phyloP scores from a whole-genome alignment of 768 basidiomycete species.

The Chalciporus sphaerocephalus region DNA sequence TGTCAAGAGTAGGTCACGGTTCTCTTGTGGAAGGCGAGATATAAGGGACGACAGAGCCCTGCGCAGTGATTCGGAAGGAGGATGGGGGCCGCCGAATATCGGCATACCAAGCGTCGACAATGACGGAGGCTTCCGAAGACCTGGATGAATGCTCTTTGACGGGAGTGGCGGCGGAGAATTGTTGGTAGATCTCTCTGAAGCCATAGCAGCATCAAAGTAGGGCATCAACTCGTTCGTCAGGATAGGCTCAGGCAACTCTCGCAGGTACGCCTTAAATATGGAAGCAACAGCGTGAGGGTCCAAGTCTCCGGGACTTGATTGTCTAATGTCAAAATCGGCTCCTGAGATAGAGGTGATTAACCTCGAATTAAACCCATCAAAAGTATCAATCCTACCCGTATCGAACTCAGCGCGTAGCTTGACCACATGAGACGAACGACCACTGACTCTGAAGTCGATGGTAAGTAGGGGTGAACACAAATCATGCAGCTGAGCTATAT shows the following conservation, averaged over 20 bases:
- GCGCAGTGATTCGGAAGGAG: constrained; percentile 56
- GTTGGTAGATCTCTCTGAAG: constrained; percentile 42
- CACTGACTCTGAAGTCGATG: constrained; percentile 57
- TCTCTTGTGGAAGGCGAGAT: constrained; percentile 67
- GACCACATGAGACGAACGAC: constrained; percentile 75
- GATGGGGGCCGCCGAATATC: constrained; percentile 53
- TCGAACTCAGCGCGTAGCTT: constrained; percentile 80
- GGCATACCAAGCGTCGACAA: constrained; percentile 76
- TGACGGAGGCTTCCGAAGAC: constrained; percentile 72
- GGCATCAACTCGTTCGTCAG: constrained; percentile 68
- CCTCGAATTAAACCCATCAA: background rate
- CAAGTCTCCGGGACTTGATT: constrained; percentile 77
- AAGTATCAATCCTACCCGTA: constrained; percentile 47
- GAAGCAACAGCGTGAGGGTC: constrained; percentile 95
- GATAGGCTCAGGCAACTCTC: constrained; percentile 86
- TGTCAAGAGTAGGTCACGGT: constrained; percentile 79
- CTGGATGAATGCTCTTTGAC: constrained; percentile 33
- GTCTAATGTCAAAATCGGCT: constrained; percentile 79
- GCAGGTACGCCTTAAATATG: constrained; percentile 87
- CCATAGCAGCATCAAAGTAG: constrained; percentile 75
- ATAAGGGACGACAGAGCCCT: constrained; percentile 61
- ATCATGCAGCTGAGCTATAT: constrained; percentile 23
- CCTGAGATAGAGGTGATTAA: constrained; percentile 40
- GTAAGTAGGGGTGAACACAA: constrained; percentile 3
- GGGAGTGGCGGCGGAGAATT: constrained; percentile 30